A percentile compares a stretch with the other conserved stretches of the same genome.
Evolutionary conservation across 2,329 filamentous ascomycete genomes (phyloP).

Genomic region (Fusarium sp.): DNA sequence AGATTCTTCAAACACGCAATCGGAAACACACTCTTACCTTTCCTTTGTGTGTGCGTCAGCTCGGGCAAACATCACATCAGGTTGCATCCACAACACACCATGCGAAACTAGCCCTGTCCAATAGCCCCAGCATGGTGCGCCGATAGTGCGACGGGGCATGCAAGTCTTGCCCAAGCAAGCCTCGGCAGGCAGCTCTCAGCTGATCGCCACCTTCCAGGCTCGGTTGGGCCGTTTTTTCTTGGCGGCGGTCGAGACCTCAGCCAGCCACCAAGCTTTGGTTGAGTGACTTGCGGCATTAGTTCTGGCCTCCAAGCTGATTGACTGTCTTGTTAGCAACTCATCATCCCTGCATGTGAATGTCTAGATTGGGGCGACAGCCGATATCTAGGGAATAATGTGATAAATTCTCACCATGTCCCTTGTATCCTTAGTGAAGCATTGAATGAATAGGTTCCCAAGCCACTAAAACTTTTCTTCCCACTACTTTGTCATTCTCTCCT

Average conservation of each 20-base stretch:
- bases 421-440: no score
- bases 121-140: neutral
- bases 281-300: no score
- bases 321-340: no score
- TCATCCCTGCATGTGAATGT: no score
- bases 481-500: no score
- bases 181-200: neutral
- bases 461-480: no score
- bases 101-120: neutral
- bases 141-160: neutral
- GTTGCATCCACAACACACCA: neutral
- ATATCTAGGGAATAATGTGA: no score
- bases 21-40: neutral
- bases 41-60: neutral
- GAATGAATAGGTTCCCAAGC: no score
- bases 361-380: no score
- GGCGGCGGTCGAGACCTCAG: neutral
- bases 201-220: neutral
- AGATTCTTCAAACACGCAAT: neutral
- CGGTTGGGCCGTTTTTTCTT: neutral
- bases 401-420: no score
- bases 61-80: neutral
- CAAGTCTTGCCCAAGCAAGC: neutral
- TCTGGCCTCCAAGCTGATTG: no score
- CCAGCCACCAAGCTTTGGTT: neutral